Conservation (phyloP, 768 basidiomycete species). For the Lactarius akahatsu region DNA sequence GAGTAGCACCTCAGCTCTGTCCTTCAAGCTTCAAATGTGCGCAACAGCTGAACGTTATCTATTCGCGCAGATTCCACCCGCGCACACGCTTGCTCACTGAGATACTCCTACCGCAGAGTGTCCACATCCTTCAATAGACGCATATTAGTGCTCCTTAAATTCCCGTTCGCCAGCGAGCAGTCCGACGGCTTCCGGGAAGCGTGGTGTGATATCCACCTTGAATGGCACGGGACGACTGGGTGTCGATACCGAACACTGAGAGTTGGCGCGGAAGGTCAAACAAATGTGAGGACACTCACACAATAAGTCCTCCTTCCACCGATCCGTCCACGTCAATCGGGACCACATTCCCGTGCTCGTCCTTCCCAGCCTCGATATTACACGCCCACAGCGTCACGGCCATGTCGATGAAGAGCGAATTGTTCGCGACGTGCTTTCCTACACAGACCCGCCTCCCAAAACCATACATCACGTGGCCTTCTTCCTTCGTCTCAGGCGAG, state of each 20-base stretch:
- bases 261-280: no score
- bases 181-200: conserved; percentile 10
- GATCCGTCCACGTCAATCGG: conserved; percentile 17
- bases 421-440: conserved; percentile 26
- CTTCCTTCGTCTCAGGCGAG: conserved; percentile 32
- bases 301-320: background rate
- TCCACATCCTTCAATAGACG: no score
- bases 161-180: conserved; percentile 6
- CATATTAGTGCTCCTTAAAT: background rate
- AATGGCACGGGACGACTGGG: conserved; percentile 20
- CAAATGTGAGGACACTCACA: conserved; percentile 2
- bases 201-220: conserved; percentile 3
- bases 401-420: conserved; percentile 37
- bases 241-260: no score
- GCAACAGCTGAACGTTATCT: no score
- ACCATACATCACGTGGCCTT: conserved; percentile 33
- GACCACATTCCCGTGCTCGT: background rate
- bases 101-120: no score
- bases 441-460: conserved; percentile 31
- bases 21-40: no score
- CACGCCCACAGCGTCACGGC: conserved; percentile 34
- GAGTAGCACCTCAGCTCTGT: no score
- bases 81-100: no score
- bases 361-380: conserved; percentile 22
- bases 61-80: no score